Base-by-base conservation (phyloP, 805 yeast genomes). In the Candida xyloterini region DNA sequence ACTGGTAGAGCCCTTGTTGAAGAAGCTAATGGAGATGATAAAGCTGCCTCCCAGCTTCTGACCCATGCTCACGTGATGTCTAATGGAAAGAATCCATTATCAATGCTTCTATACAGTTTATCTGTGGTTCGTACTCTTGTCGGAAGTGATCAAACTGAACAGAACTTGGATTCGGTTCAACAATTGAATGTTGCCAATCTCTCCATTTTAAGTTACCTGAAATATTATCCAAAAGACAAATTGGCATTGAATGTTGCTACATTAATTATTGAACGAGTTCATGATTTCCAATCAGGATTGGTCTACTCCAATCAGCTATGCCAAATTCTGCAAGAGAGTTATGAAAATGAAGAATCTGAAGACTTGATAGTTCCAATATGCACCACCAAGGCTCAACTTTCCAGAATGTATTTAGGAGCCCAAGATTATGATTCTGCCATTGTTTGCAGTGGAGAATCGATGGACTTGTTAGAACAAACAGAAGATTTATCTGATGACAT, bases 41-140 rank as follows among this genome's bases (percentile, higher is more conserved):
- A 57, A 1, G 68, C 66, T n/a, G 80, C 95, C 0, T 56, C 71
- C 5, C 67, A 72, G 10, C 59, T 85, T 35, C 81, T 81, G 52
- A 81, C 85, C 1, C 97, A 93, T 61, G 85, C 96, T 0, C 84
- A 74, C 50, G 73, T 79, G 10, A 64, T 91, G 34, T 79, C 96
- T 1, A 81, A 81, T 54, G 95, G 95, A 1, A 68, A 73, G 30
- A 76, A 81, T 30, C 78, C 83, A 16, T 60, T 79, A 27, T 80
- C 93, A 0, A 87, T 84, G 58, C 56, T 87, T 32, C 67, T 88
- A 20, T 86, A 83, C 60, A 95, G 91, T 0, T 60, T 74, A 33
- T 73, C 76, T 33, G 67, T 83, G 38, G 60, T 81, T 30, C 56
- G 67, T 52, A 69, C 71, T 46, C 59, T 76, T 34, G 66, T 72